These are phyloP conservation scores for Collybia nuda DNA, from an alignment of 768 basidiomycete genomes.

Conservation along the genomic window DNA sequence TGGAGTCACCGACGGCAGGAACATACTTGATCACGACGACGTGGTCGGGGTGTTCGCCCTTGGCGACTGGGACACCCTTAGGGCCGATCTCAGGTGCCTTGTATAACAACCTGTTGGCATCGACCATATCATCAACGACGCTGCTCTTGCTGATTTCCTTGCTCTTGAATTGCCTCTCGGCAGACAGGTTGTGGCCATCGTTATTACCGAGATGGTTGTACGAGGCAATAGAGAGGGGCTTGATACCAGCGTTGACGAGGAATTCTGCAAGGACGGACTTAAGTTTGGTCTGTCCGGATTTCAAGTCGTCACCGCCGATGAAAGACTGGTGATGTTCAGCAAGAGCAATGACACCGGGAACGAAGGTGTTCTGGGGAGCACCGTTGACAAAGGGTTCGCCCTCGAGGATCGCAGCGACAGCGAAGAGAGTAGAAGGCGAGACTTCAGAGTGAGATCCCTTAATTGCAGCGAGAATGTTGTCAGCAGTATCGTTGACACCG, in stretches of 20 bases:
- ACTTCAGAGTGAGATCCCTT: slow-evolving; percentile 86
- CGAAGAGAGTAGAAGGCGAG: slow-evolving; percentile 95
- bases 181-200: slow-evolving; percentile 89
- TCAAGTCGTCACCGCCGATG: slow-evolving; percentile 97
- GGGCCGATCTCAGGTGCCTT: slow-evolving; percentile 68
- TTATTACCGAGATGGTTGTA: slow-evolving; percentile 99
- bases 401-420: slow-evolving; percentile 94
- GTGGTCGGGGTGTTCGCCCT: slow-evolving; percentile 98
- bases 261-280: slow-evolving; percentile 98
- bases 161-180: slow-evolving; percentile 92
- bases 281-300: slow-evolving; percentile 97
- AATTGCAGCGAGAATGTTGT: slow-evolving; percentile 81
- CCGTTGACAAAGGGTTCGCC: slow-evolving; percentile 96
- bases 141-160: slow-evolving; percentile 98
- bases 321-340: slow-evolving; percentile 88
- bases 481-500: slow-evolving; percentile 94
- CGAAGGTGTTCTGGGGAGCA: slow-evolving; percentile 98
- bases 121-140: slow-evolving; percentile 98
- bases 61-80: slow-evolving; percentile 52
- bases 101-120: slow-evolving; percentile 85
- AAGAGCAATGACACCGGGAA: slow-evolving; percentile 91
- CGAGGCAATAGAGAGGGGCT: slow-evolving; percentile 93
- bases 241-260: slow-evolving; percentile 98
- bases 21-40: slow-evolving; percentile 97
- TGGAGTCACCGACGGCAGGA: slow-evolving; percentile 94